These are phyloP conservation scores for Clonostachys chloroleuca DNA, from an alignment of 2,329 filamentous ascomycete species.

Conservation along the genomic window DNA sequence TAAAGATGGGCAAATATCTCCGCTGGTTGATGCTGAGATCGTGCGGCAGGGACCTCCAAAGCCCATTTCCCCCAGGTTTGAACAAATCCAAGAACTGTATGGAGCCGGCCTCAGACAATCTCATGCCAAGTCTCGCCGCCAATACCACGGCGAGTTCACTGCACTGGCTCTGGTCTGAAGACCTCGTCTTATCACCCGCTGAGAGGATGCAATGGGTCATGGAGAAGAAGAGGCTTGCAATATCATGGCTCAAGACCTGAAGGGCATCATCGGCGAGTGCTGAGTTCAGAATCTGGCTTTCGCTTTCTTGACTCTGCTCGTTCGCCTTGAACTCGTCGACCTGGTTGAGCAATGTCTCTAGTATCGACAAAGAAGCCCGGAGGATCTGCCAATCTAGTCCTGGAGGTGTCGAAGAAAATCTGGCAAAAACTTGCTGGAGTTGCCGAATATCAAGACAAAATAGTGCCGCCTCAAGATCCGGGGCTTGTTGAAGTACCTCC, in stretches of 20 bases:
- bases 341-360: constrained; percentile 39
- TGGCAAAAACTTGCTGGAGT: constrained; percentile 45
- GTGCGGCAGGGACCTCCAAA: constrained; percentile 39
- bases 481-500: constrained; percentile 42
- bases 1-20: constrained; percentile 44
- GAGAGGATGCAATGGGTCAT: constrained; percentile 36
- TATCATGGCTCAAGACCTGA: constrained; percentile 39
- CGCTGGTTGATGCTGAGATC: constrained; percentile 33
- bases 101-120: constrained; percentile 39
- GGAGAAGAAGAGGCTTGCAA: constrained; percentile 41
- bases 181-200: background rate
- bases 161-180: constrained; percentile 21
- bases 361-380: constrained; percentile 34
- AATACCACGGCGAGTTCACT: constrained; percentile 38
- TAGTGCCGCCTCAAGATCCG: constrained; percentile 38
- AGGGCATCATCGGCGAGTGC: constrained; percentile 41
- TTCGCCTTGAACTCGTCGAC: constrained; percentile 35
- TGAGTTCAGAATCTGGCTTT: constrained; percentile 29
- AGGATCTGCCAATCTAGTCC: constrained; percentile 45
- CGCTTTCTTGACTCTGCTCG: constrained; percentile 29
- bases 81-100: constrained; percentile 40
- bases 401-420: constrained; percentile 33
- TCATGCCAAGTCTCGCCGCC: constrained; percentile 37
- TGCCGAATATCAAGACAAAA: constrained; percentile 45
- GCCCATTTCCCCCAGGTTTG: constrained; percentile 37